A percentile compares a stretch with the other conserved stretches of the same genome.
phyloP scores from a whole-genome alignment of 768 basidiomycete species.

The Tulasnella sp. region DNA sequence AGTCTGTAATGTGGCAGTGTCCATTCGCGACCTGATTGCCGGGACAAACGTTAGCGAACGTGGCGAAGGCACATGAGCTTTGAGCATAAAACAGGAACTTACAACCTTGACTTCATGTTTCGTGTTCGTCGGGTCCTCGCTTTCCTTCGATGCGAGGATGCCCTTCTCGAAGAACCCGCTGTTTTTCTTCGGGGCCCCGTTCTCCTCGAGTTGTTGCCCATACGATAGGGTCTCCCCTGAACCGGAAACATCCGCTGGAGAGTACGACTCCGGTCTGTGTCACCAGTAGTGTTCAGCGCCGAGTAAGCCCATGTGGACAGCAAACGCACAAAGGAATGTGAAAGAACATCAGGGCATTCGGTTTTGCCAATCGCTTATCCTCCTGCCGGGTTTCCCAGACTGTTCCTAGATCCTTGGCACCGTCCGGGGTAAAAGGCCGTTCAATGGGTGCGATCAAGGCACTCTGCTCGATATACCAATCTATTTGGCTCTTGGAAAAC shows the following conservation, averaged over 20 bases:
- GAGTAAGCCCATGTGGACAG: background rate
- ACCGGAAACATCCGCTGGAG: slow-evolving; percentile 60
- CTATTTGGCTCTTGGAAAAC: slow-evolving; percentile 67
- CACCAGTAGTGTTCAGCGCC: background rate
- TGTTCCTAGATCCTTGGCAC: slow-evolving; percentile 65
- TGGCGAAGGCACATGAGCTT: background rate
- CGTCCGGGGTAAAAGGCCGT: slow-evolving; percentile 83
- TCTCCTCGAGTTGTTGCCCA: slow-evolving; percentile 64
- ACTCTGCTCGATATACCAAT: slow-evolving; percentile 89
- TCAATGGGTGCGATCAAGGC: slow-evolving; percentile 70
- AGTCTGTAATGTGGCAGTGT: slow-evolving; percentile 88
- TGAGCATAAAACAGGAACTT: slow-evolving; percentile 33
- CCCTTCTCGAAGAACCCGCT: slow-evolving; percentile 86
- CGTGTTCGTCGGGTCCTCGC: slow-evolving; percentile 57
- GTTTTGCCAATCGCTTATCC: slow-evolving; percentile 79
- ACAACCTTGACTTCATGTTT: slow-evolving; percentile 69
- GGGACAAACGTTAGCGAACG: background rate
- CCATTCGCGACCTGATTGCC: slow-evolving; percentile 77
- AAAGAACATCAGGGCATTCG: slow-evolving; percentile 97
- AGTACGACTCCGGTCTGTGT: slow-evolving; percentile 72
- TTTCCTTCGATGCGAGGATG: slow-evolving; percentile 71
- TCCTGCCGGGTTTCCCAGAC: slow-evolving; percentile 53
- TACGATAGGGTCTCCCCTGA: slow-evolving; percentile 66
- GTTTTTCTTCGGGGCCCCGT: slow-evolving; percentile 68
- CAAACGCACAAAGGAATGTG: slow-evolving; percentile 85